These are phyloP conservation scores for Pleurotus tuoliensis DNA, from an alignment of 768 basidiomycete species.

Conservation along the genomic window DNA sequence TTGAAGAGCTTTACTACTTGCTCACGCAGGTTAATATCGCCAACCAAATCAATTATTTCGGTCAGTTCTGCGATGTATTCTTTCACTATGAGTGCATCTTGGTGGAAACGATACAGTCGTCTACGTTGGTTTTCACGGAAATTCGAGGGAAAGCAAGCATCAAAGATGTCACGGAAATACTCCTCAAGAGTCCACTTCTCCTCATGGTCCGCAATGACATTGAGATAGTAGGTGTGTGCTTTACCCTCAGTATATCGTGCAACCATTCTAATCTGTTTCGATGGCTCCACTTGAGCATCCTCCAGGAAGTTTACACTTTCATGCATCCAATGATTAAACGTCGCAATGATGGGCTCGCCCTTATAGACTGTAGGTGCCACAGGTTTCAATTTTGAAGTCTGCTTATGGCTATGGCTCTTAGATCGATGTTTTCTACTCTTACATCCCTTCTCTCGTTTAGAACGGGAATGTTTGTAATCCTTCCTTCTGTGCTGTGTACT, in stretches of 20 bases:
- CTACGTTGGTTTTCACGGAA: conserved; percentile 11
- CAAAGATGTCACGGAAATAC: conserved; percentile 27
- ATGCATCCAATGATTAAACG: neutral
- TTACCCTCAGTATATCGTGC: conserved; percentile 12
- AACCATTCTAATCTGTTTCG: neutral
- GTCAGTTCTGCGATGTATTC: conserved; percentile 27
- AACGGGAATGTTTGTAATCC: too few species aligned
- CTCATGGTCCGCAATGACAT: conserved; percentile 13
- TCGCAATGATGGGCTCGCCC: neutral
- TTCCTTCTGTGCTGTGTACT: too few species aligned
- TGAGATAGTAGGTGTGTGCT: conserved; percentile 25
- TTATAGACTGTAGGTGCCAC: too few species aligned
- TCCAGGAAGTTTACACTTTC: neutral
- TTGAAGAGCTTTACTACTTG: conserved; percentile 30
- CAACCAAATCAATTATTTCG: conserved; percentile 24
- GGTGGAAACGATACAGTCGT: conserved; percentile 15
- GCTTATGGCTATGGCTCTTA: too few species aligned
- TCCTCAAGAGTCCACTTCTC: conserved; percentile 16
- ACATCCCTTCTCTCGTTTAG: too few species aligned
- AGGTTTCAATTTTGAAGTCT: too few species aligned
- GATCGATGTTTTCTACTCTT: too few species aligned
- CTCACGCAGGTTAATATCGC: conserved; percentile 18
- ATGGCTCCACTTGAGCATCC: neutral
- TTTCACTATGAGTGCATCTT: conserved; percentile 19
- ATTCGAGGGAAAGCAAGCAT: conserved; percentile 29